A percentile compares a stretch with the other conserved stretches of the same genome.
Evolutionary conservation across 2,329 filamentous ascomycete genomes (phyloP).

Genomic region (Phaeophleospora eucalypticola): DNA sequence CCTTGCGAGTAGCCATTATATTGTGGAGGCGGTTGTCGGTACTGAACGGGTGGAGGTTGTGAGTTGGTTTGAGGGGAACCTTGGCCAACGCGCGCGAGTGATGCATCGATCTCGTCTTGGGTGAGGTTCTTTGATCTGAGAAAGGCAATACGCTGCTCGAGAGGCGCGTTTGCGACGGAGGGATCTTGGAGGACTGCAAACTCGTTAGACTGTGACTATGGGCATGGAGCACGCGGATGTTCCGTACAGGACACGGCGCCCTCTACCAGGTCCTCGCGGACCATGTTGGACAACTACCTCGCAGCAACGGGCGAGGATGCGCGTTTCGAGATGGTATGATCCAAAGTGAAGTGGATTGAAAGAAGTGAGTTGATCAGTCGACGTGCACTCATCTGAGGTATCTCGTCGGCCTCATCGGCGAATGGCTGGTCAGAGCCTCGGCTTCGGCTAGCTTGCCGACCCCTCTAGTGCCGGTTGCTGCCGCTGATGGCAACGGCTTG

Average conservation of each 20-base stretch:
- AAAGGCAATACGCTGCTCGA: constrained; percentile 90
- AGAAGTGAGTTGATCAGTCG: neutral
- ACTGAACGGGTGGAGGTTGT: constrained; percentile 43
- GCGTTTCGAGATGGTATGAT: neutral
- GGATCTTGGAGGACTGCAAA: constrained; percentile 83
- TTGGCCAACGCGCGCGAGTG: constrained; percentile 70
- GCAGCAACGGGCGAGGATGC: constrained; percentile 1
- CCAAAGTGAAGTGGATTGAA: neutral
- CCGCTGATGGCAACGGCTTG: constrained; percentile 6
- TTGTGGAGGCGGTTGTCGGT: constrained; percentile 25
- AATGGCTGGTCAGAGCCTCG: neutral
- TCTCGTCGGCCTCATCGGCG: neutral
- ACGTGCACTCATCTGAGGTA: neutral
- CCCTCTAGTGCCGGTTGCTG: neutral
- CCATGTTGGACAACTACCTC: constrained; percentile 56
- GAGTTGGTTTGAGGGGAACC: constrained; percentile 42
- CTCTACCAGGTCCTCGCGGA: constrained; percentile 87
- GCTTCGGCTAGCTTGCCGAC: too few species aligned
- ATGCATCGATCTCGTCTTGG: constrained; percentile 85
- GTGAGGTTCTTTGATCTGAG: constrained; percentile 95
- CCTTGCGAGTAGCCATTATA: constrained; percentile 38
- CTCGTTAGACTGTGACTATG: neutral
- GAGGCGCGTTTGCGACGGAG: constrained; percentile 79
- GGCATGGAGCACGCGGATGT: neutral
- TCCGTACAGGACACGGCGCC: constrained; percentile 57